These are phyloP conservation scores for Cladophialophora immunda DNA, from an alignment of 2,329 filamentous ascomycete genomes.

Conservation along the genomic window DNA sequence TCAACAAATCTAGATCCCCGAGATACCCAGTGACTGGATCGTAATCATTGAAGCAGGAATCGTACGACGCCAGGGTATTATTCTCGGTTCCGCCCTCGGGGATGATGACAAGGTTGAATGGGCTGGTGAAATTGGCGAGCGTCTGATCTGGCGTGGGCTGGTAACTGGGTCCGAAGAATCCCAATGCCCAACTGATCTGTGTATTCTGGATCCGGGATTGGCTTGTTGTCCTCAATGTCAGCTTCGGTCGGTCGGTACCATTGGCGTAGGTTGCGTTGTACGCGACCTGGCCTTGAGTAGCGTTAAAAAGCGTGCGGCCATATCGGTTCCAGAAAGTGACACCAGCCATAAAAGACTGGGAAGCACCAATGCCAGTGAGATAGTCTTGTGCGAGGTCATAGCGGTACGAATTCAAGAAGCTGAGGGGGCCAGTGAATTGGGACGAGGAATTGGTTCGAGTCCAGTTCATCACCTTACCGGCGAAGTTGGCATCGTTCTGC, in stretches of 20 bases:
- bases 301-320: slow-evolving; percentile 62
- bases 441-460: slow-evolving; percentile 48
- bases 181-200: slow-evolving; percentile 62
- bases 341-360: slow-evolving; percentile 60
- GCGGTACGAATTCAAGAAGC: slow-evolving; percentile 62
- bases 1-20: slow-evolving; percentile 49
- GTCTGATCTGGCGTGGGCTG: slow-evolving; percentile 45
- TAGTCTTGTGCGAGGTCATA: slow-evolving; percentile 57
- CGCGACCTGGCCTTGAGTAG: slow-evolving; percentile 55
- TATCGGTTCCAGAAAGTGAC: slow-evolving; percentile 64
- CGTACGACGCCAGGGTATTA: slow-evolving; percentile 63
- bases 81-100: slow-evolving; percentile 61
- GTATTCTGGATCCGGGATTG: slow-evolving; percentile 65
- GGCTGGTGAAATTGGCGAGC: slow-evolving; percentile 53
- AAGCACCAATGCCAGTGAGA: slow-evolving; percentile 60
- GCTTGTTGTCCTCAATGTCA: slow-evolving; percentile 62
- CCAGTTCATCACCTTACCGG: slow-evolving; percentile 58
- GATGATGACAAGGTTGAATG: slow-evolving; percentile 58
- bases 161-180: slow-evolving; percentile 62
- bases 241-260: slow-evolving; percentile 58
- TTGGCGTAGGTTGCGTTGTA: slow-evolving; percentile 59
- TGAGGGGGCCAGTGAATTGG: slow-evolving; percentile 57
- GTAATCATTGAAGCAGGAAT: slow-evolving; percentile 53
- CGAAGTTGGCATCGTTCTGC: slow-evolving; percentile 59
- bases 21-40: slow-evolving; percentile 48